Evolutionary conservation across 495 filamentous ascomycete species (phyloP).

Genomic region (Cairneyella variabilis): DNA sequence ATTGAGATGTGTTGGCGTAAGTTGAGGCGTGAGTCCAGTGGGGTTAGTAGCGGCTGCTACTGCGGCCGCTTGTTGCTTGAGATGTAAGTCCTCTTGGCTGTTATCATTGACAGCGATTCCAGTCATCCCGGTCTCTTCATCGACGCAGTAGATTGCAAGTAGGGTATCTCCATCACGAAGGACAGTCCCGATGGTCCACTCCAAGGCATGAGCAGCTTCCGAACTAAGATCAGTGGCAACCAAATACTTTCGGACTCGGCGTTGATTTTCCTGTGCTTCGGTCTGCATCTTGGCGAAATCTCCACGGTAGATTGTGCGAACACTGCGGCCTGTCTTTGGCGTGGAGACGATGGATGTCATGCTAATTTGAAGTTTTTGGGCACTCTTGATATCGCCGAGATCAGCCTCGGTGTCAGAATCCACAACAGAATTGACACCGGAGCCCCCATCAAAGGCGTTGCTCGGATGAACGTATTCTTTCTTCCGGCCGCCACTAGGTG

Average conservation of each 20-base stretch:
- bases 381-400: slow-evolving; percentile 74
- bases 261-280: slow-evolving; percentile 68
- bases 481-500: slow-evolving; percentile 56
- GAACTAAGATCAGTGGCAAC: slow-evolving; percentile 91
- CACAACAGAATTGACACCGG: slow-evolving; percentile 70
- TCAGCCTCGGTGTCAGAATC: slow-evolving; percentile 86
- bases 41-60: slow-evolving; percentile 24
- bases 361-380: slow-evolving; percentile 76
- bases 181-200: slow-evolving; percentile 97
- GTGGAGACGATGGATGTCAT: slow-evolving; percentile 74
- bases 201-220: slow-evolving; percentile 88
- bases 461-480: slow-evolving; percentile 70
- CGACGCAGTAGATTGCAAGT: slow-evolving; percentile 83
- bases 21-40: slow-evolving; percentile 29
- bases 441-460: slow-evolving; percentile 37
- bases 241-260: slow-evolving; percentile 79
- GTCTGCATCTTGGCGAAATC: slow-evolving; percentile 70
- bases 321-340: slow-evolving; percentile 69
- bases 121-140: slow-evolving; percentile 72
- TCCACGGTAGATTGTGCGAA: slow-evolving; percentile 85
- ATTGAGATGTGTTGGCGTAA: slow-evolving; percentile 31
- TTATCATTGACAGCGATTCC: slow-evolving; percentile 37
- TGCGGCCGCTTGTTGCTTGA: slow-evolving; percentile 66
- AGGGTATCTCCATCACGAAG: slow-evolving; percentile 92
- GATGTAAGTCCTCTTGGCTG: slow-evolving; percentile 48